phyloP scores from a whole-genome alignment of 495 filamentous ascomycete genomes.

The Aspergillus bridgeri region DNA sequence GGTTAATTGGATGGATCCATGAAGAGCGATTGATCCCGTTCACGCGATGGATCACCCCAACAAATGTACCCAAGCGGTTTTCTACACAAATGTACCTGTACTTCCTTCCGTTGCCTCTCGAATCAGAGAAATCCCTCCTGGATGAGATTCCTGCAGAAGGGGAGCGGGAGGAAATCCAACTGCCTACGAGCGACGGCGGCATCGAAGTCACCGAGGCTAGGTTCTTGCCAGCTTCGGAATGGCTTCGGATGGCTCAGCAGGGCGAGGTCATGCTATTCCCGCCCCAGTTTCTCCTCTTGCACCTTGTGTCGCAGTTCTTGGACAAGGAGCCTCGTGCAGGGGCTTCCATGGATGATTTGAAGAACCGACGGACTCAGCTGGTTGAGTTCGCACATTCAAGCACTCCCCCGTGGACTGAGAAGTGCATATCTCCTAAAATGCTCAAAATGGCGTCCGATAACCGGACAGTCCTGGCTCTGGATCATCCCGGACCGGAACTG shows the following conservation, averaged over 20 bases:
- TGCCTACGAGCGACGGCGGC: conserved; percentile 78
- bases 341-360: conserved; percentile 35
- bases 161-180: conserved; percentile 38
- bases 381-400: conserved; percentile 53
- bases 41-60: conserved; percentile 87
- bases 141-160: conserved; percentile 32
- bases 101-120: conserved; percentile 68
- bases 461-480: conserved; percentile 61
- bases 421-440: conserved; percentile 68
- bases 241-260: conserved; percentile 58
- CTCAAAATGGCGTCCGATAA: conserved; percentile 55
- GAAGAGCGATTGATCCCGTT: conserved; percentile 71
- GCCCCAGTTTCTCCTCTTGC: conserved; percentile 80
- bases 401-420: conserved; percentile 69
- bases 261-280: conserved; percentile 83
- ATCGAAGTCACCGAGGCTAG: conserved; percentile 77
- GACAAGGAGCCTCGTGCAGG: conserved; percentile 34
- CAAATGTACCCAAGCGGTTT: conserved; percentile 66
- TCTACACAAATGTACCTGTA: conserved; percentile 96
- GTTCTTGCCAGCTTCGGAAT: conserved; percentile 67
- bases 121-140: conserved; percentile 32
- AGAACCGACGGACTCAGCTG: conserved; percentile 51
- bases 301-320: conserved; percentile 61
- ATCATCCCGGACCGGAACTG: conserved; percentile 70
- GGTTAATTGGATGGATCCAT: conserved; percentile 12